A percentile compares a stretch with the other conserved stretches of the same genome.
phyloP scores from a whole-genome alignment of 257 asterid genomes.

The Capsicum rhomboideum region DNA sequence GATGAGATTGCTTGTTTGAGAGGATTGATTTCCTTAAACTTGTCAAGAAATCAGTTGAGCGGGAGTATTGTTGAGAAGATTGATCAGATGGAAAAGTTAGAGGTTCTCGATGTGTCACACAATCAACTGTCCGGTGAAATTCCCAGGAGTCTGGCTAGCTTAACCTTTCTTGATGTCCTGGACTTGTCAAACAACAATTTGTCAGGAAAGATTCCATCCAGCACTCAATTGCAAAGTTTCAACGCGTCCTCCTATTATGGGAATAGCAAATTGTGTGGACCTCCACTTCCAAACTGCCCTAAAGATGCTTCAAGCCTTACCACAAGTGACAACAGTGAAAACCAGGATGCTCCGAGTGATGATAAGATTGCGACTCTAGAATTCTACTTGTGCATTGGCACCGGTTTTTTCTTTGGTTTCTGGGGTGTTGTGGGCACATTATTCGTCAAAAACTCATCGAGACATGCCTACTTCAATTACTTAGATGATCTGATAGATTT shows the following conservation, averaged over 20 bases:
- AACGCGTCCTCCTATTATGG: slow-evolving; percentile 4
- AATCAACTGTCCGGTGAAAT: slow-evolving; percentile 16
- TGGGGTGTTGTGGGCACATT: slow-evolving; percentile 20
- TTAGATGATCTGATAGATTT: background rate
- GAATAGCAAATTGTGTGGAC: slow-evolving; percentile 5
- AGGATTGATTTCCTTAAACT: background rate
- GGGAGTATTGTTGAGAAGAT: slow-evolving; percentile 20
- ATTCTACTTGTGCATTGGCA: background rate
- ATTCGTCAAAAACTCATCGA: slow-evolving; percentile 13
- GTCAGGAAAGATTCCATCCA: no score
- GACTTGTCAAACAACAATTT: background rate
- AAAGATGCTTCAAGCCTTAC: background rate
- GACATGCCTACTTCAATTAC: background rate
- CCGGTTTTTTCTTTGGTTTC: slow-evolving; percentile 23
- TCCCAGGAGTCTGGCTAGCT: slow-evolving; percentile 4
- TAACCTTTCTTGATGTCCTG: background rate
- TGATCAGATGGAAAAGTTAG: background rate
- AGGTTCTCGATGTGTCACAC: slow-evolving; percentile 19
- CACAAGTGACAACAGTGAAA: background rate
- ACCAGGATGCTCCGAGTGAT: background rate
- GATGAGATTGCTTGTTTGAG: slow-evolving; percentile 1
- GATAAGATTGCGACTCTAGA: background rate
- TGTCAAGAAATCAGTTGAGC: background rate
- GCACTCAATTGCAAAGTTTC: background rate
- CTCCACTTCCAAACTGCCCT: background rate